Evolutionary conservation across 2,329 filamentous ascomycete genomes (phyloP).

Genomic region (Stagonosporopsis tanaceti): DNA sequence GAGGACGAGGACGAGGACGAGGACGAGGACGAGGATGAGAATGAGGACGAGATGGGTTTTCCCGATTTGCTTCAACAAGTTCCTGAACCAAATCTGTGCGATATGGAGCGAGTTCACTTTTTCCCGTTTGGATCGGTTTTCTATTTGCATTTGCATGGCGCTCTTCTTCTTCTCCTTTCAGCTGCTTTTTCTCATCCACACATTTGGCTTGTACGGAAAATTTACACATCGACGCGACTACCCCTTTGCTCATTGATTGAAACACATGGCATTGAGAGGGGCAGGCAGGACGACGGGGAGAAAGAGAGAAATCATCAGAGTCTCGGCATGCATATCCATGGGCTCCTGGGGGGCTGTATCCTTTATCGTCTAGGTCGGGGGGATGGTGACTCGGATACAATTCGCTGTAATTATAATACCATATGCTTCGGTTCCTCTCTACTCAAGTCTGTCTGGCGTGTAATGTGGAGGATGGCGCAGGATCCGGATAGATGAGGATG

Average conservation of each 20-base stretch:
- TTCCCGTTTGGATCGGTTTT: neutral
- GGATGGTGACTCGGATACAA: slow-evolving; percentile 1
- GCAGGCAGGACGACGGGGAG: neutral
- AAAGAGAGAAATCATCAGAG: neutral
- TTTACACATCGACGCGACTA: slow-evolving; percentile 20
- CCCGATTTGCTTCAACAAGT: slow-evolving; percentile 6
- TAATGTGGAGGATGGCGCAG: neutral
- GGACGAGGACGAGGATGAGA: neutral
- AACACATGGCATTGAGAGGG: slow-evolving; percentile 17
- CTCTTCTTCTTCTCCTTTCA: neutral
- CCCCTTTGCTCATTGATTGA: slow-evolving; percentile 20
- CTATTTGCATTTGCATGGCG: slow-evolving; percentile 13
- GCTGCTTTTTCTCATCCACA: neutral
- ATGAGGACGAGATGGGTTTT: neutral
- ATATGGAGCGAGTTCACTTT: slow-evolving; percentile 21
- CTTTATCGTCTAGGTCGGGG: neutral
- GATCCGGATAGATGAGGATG: neutral
- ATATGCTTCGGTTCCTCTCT: slow-evolving; percentile 12
- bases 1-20: no score
- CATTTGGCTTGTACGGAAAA: slow-evolving; percentile 18
- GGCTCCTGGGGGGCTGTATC: slow-evolving; percentile 1
- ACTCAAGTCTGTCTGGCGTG: neutral
- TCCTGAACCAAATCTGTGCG: neutral
- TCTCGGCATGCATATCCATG: slow-evolving; percentile 7
- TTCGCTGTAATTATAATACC: slow-evolving; percentile 25